Conservation (phyloP, 306 rosid species). For the Quercus ilex region DNA sequence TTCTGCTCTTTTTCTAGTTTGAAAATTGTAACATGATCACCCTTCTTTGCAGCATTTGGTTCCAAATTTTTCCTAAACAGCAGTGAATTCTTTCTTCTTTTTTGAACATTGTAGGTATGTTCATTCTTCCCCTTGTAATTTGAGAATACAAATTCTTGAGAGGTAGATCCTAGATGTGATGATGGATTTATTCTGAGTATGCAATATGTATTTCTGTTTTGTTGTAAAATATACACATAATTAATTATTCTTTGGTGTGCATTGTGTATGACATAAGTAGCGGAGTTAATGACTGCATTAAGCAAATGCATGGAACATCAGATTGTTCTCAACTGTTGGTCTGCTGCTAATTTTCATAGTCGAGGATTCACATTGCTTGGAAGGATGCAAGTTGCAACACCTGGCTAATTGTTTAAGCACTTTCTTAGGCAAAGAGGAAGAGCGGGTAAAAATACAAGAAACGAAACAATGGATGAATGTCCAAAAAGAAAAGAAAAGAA, state of each 20-base stretch:
- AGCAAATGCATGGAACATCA: not conserved
- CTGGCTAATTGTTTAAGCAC: too few relatives aligned
- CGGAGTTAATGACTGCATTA: not conserved
- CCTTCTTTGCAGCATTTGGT: constrained; percentile 31
- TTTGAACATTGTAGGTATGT: constrained; percentile 42
- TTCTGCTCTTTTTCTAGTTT: constrained; percentile 41
- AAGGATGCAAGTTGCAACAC: too few relatives aligned
- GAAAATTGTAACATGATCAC: constrained; percentile 17
- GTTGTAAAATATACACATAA: constrained; percentile 19
- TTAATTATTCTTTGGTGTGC: constrained; percentile 29
- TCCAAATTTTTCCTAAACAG: constrained; percentile 10
- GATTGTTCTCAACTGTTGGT: not conserved
- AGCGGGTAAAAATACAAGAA: too few relatives aligned
- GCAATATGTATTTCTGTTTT: constrained; percentile 20
- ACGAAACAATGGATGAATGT: too few relatives aligned
- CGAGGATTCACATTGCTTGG: too few relatives aligned
- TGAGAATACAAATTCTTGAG: constrained; percentile 25
- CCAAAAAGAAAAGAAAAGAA: too few relatives aligned
- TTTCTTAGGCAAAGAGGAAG: too few relatives aligned
- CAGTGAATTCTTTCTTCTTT: constrained; percentile 34
- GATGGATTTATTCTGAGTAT: constrained; percentile 23
- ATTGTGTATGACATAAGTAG: constrained; percentile 2
- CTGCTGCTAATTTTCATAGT: too few relatives aligned
- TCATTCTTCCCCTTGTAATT: constrained; percentile 38
- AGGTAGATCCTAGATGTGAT: constrained; percentile 21